Conservation (phyloP, 192 early-diverging fungal genomes). For the Rhizophagus prolifer region DNA sequence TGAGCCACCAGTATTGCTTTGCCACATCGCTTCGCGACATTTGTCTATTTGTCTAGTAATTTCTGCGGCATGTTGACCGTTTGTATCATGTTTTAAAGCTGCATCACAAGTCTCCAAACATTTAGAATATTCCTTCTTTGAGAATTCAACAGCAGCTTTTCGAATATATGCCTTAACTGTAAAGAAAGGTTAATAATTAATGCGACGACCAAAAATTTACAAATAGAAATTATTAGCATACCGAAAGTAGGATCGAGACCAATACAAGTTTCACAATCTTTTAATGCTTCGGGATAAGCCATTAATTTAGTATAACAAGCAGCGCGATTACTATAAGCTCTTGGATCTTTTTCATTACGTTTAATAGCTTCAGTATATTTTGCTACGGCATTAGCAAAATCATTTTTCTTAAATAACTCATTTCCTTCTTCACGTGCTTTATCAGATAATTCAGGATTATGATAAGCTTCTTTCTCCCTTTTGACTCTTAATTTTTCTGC, state of each 20-base stretch:
- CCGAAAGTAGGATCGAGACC: conserved; percentile 80
- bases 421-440: conserved; percentile 94
- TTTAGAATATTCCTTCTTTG: conserved; percentile 87
- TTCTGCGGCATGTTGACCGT: conserved; percentile 82
- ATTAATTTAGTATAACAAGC: conserved; percentile 94
- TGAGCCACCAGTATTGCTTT: conserved; percentile 53
- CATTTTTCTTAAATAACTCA: conserved; percentile 84
- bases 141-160: conserved; percentile 87
- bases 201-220: neutral
- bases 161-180: conserved; percentile 90
- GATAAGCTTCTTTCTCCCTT: conserved; percentile 84
- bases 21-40: conserved; percentile 74
- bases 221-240: conserved; percentile 24
- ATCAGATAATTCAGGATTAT: conserved; percentile 75
- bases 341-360: conserved; percentile 86
- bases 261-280: conserved; percentile 92
- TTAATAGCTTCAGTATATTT: conserved; percentile 96
- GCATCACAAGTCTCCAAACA: conserved; percentile 76
- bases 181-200: neutral
- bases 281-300: conserved; percentile 90
- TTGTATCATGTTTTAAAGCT: conserved; percentile 78
- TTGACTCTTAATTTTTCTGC: conserved; percentile 79
- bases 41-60: conserved; percentile 80
- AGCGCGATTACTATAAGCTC: conserved; percentile 95
- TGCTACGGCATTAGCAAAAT: conserved; percentile 85